These are phyloP conservation scores for Rhodotorula taiwanensis DNA, from an alignment of 768 basidiomycete species.

Conservation along the genomic window DNA sequence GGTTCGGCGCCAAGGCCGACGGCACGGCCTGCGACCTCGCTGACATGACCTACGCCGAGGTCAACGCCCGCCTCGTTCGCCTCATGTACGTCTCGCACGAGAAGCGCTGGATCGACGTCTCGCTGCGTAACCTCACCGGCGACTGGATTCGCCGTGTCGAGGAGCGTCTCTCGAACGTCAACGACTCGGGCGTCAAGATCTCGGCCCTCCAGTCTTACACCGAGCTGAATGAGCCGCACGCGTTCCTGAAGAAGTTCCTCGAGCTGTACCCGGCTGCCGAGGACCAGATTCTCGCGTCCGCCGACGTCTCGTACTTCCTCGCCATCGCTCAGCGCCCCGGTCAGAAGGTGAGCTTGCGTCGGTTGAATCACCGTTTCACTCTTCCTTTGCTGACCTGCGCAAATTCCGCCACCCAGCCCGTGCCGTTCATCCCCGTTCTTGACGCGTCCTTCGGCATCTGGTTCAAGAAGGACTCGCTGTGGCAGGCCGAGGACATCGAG, in stretches of 20 bases:
- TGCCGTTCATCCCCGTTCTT: constrained; percentile 92
- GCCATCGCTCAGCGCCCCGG: constrained; percentile 91
- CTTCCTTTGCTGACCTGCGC: background rate
- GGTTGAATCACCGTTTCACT: background rate
- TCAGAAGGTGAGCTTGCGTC: constrained; percentile 57
- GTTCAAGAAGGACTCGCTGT: constrained; percentile 99
- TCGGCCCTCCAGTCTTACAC: constrained; percentile 79
- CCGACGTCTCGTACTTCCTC: constrained; percentile 92
- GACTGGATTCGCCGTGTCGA: constrained; percentile 89
- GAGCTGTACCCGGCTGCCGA: constrained; percentile 67
- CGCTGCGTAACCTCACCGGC: constrained; percentile 84
- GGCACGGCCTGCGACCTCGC: constrained; percentile 73
- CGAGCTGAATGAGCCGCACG: constrained; percentile 69
- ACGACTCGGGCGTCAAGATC: constrained; percentile 56
- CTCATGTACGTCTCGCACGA: constrained; percentile 92
- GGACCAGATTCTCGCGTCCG: constrained; percentile 78
- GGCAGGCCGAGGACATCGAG: constrained; percentile 96
- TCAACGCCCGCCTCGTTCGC: constrained; percentile 78
- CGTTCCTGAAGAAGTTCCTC: constrained; percentile 76
- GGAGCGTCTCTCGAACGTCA: constrained; percentile 40
- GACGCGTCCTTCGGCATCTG: constrained; percentile 92
- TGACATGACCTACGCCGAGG: constrained; percentile 99
- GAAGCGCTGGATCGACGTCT: constrained; percentile 84
- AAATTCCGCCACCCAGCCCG: constrained; percentile 50
- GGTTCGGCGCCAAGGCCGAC: constrained; percentile 95